Percentiles rank a stretch among this genome's conserved stretches.
These are phyloP conservation scores for Byssothecium circinans DNA, from an alignment of 2,329 filamentous ascomycete genomes.

Conservation along the genomic window DNA sequence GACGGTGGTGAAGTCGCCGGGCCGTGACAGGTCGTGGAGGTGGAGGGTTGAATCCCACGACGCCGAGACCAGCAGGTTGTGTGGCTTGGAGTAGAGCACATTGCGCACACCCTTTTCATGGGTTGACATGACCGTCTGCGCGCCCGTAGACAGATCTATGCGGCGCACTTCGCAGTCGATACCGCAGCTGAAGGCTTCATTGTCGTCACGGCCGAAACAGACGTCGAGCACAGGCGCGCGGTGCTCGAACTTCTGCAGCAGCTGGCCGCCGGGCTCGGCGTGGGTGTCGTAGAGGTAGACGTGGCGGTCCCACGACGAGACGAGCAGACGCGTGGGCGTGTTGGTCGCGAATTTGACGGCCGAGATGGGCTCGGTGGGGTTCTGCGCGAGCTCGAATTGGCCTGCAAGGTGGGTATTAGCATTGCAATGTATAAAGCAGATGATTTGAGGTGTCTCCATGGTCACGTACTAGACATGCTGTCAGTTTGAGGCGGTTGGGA, in stretches of 20 bases:
- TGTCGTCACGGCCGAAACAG: constrained; percentile 81
- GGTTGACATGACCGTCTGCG: constrained; percentile 73
- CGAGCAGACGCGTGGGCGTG: constrained; percentile 75
- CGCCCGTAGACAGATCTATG: constrained; percentile 71
- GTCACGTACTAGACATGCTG: constrained; percentile 34
- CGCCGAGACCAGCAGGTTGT: constrained; percentile 79
- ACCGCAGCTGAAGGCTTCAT: constrained; percentile 82
- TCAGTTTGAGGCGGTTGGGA: constrained; percentile 8
- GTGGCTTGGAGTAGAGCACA: constrained; percentile 76
- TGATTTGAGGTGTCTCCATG: neutral
- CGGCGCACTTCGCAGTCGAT: constrained; percentile 83
- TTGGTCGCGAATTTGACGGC: constrained; percentile 80
- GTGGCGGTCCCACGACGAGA: constrained; percentile 91
- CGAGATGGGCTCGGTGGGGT: constrained; percentile 85
- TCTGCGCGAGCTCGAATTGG: constrained; percentile 80
- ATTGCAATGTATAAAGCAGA: neutral
- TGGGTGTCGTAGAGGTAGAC: constrained; percentile 85
- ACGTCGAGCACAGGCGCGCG: constrained; percentile 86
- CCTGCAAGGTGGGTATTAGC: constrained; percentile 8
- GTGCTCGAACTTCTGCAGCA: constrained; percentile 76
- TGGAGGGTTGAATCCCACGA: constrained; percentile 94
- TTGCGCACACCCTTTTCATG: constrained; percentile 80
- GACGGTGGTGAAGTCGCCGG: constrained; percentile 64
- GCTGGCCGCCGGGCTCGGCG: constrained; percentile 60
- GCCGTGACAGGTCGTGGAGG: constrained; percentile 67